Conservation (phyloP, 768 basidiomycete species). For the Gelatoporia subvermispora region DNA sequence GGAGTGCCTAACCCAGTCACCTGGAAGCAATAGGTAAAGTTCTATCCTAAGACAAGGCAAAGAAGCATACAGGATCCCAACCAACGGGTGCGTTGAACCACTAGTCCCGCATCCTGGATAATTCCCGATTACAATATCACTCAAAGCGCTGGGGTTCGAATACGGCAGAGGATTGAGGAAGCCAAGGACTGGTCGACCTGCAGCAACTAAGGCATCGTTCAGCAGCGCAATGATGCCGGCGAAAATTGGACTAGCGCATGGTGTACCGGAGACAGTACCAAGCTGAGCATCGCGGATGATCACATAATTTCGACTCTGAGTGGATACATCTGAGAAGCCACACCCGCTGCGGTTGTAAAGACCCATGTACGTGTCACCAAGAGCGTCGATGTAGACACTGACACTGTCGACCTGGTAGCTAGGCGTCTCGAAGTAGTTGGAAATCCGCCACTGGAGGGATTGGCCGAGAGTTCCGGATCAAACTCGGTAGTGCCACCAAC, state of each 20-base stretch:
- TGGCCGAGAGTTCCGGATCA: conserved; percentile 46
- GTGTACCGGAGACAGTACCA: conserved; percentile 24
- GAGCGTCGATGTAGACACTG: conserved; percentile 34
- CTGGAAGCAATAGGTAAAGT: too few species aligned
- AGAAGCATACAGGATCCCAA: conserved; percentile 27
- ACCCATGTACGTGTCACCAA: conserved; percentile 45
- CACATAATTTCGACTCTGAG: conserved; percentile 27
- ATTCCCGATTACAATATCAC: conserved; percentile 28
- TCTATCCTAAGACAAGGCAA: background rate
- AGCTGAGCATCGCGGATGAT: conserved; percentile 16
- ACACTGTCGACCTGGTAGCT: conserved; percentile 48
- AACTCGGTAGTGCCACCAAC: conserved; percentile 57
- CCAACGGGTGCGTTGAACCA: conserved; percentile 22
- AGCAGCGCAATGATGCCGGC: conserved; percentile 30
- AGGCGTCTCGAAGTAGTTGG: conserved; percentile 53
- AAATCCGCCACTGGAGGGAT: conserved; percentile 72
- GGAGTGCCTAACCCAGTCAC: too few species aligned
- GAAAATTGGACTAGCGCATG: conserved; percentile 29
- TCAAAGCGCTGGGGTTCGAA: conserved; percentile 19
- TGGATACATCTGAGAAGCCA: conserved; percentile 42
- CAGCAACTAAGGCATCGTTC: conserved; percentile 26
- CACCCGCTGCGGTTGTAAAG: conserved; percentile 32
- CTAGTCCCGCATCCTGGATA: conserved; percentile 22
- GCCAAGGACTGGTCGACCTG: conserved; percentile 26
- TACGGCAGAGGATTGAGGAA: conserved; percentile 34